These are phyloP conservation scores for Erodium maritimum DNA, from an alignment of 345 rosid genomes.

Conservation along the genomic window DNA sequence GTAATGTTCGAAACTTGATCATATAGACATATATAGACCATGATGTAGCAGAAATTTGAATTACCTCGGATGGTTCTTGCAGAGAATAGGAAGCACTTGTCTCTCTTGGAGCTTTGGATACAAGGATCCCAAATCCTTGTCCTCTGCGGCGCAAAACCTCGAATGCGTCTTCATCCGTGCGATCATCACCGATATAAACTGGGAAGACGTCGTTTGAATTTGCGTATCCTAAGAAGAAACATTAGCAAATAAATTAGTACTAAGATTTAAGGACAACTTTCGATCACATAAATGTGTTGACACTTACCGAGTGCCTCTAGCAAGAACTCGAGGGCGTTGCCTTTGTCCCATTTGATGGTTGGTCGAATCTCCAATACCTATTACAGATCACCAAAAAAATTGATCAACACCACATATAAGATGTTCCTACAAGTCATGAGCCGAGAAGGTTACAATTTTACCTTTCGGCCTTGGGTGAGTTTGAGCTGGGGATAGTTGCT, in stretches of 20 bases:
- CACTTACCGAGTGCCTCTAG: conserved; percentile 62
- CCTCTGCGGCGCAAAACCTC: conserved; percentile 65
- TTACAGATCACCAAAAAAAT: not conserved
- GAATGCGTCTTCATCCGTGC: conserved; percentile 95
- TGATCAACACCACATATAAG: no score
- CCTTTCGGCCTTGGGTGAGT: conserved; percentile 81
- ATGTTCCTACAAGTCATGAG: no score
- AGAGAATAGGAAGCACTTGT: conserved; percentile 86
- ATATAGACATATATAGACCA: no score
- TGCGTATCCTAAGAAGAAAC: conserved; percentile 40
- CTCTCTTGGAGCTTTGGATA: conserved; percentile 76
- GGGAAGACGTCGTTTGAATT: conserved; percentile 60
- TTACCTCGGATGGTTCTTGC: conserved; percentile 75
- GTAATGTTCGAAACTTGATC: no score
- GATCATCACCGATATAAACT: conserved; percentile 86
- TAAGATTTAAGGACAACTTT: not conserved
- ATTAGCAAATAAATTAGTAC: not conserved
- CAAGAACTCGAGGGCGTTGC: conserved; percentile 81
- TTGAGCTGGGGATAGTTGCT: conserved; percentile 53
- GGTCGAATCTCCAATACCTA: conserved; percentile 90
- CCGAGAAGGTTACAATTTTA: conserved; percentile 14
- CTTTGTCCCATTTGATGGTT: conserved; percentile 92
- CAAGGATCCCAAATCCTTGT: conserved; percentile 85
- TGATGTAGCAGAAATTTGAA: not conserved
- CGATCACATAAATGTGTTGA: not conserved